phyloP scores from a whole-genome alignment of 495 filamentous ascomycete genomes.

The Evernia prunastri region DNA sequence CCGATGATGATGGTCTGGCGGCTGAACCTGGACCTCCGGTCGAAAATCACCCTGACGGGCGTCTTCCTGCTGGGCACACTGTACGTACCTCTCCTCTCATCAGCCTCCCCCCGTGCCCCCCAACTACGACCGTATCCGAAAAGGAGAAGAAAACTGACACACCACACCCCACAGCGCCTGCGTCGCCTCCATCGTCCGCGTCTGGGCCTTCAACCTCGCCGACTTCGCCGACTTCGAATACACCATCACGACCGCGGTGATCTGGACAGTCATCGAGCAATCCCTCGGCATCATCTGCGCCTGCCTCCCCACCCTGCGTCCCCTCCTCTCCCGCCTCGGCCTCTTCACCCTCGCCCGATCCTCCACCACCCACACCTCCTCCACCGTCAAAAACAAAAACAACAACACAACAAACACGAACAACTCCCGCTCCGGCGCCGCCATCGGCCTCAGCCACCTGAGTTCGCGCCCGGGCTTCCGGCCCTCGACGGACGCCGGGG shows the following conservation, averaged over 20 bases:
- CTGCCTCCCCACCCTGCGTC: constrained; percentile 51
- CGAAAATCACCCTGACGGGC: constrained; percentile 42
- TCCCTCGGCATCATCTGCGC: constrained; percentile 51
- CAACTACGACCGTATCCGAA: constrained; percentile 27
- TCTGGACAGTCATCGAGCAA: constrained; percentile 55
- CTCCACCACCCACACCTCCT: constrained; percentile 24
- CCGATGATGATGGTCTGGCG: constrained; percentile 46
- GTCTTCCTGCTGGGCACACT: constrained; percentile 46
- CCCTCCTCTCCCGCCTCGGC: constrained; percentile 40
- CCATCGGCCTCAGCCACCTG: not conserved
- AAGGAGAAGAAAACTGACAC: not conserved
- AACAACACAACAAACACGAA: too few relatives aligned
- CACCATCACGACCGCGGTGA: constrained; percentile 44
- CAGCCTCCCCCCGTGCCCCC: constrained; percentile 32
- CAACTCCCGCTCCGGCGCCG: not conserved
- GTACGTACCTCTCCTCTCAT: constrained; percentile 23
- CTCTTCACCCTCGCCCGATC: constrained; percentile 28
- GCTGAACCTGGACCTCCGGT: constrained; percentile 37
- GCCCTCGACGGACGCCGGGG: not conserved
- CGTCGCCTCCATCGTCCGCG: constrained; percentile 45
- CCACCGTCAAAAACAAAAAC: constrained; percentile 15
- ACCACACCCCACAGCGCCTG: constrained; percentile 31
- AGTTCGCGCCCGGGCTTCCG: not conserved
- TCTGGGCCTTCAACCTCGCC: constrained; percentile 53
- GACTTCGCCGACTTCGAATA: constrained; percentile 41